Evolutionary conservation across 495 filamentous ascomycete species (phyloP).

Genomic region (Penicillium macrosclerotiorum): DNA sequence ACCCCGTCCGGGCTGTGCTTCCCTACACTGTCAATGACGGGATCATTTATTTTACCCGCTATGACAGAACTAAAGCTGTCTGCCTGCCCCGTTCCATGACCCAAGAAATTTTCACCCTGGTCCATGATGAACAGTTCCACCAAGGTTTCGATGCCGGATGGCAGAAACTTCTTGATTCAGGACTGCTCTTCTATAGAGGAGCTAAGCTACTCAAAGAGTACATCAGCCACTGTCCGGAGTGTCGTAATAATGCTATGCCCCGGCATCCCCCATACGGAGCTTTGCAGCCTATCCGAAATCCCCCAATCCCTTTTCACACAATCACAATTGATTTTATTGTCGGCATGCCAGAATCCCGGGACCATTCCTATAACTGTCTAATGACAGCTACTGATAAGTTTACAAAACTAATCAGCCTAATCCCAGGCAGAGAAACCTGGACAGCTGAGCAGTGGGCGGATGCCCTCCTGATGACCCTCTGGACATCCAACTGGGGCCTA

Average conservation of each 20-base stretch:
- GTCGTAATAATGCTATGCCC: background rate
- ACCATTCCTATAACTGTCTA: background rate
- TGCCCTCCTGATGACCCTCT: no score
- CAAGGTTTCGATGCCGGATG: background rate
- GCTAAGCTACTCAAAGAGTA: background rate
- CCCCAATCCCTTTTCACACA: background rate
- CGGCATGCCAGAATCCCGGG: background rate
- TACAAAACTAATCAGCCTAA: background rate
- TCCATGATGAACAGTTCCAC: background rate
- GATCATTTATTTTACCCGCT: no score
- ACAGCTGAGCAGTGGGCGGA: no score
- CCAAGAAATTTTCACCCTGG: background rate
- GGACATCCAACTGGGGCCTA: no score
- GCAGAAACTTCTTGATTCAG: background rate
- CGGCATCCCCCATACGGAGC: background rate
- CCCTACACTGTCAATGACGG: no score
- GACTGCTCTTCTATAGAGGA: background rate
- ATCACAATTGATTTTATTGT: background rate
- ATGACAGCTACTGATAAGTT: background rate
- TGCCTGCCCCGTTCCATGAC: background rate
- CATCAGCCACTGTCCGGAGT: background rate
- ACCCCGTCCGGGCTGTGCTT: no score
- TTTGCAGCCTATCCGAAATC: background rate
- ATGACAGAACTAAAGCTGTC: no score
- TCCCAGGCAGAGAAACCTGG: background rate